Percentiles rank a stretch among this genome's conserved stretches.
phyloP scores from a whole-genome alignment of 148 eudicot species.

The Rhododendron ovatum region DNA sequence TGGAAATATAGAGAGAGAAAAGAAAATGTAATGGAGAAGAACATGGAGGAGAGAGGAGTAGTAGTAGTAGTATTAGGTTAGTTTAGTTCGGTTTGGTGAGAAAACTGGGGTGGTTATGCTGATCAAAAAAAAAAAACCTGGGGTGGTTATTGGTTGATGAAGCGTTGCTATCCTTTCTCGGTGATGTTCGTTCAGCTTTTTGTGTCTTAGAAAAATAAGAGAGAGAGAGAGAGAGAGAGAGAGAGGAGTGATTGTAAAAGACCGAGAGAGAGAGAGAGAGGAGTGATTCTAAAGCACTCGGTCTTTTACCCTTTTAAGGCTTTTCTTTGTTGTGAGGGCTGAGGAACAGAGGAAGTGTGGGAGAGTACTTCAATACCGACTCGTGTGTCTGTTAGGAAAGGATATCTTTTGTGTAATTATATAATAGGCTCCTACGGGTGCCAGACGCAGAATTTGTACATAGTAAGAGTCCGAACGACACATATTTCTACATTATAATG shows the following conservation, averaged over 20 bases:
- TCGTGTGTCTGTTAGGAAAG: neutral
- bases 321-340: neutral
- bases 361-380: neutral
- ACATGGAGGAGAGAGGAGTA: conserved; percentile 14
- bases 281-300: conserved; percentile 11
- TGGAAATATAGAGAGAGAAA: conserved; percentile 23
- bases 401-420: neutral
- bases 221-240: conserved; percentile 5
- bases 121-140: neutral
- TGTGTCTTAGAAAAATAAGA: neutral
- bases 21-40: conserved; percentile 9
- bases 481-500: too few relatives aligned
- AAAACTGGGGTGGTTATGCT: conserved; percentile 14
- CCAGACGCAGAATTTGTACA: too few relatives aligned
- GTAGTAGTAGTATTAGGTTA: conserved; percentile 1
- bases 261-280: conserved; percentile 7
- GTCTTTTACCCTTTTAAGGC: neutral
- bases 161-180: conserved; percentile 32
- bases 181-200: neutral
- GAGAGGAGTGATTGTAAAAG: conserved; percentile 6
- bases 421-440: too few relatives aligned
- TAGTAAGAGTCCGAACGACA: too few relatives aligned
- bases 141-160: conserved; percentile 24
- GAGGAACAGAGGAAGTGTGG: neutral
- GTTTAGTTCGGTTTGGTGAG: conserved; percentile 35